phyloP scores from a whole-genome alignment of 148 eudicot species.

The Silene latifolia region DNA sequence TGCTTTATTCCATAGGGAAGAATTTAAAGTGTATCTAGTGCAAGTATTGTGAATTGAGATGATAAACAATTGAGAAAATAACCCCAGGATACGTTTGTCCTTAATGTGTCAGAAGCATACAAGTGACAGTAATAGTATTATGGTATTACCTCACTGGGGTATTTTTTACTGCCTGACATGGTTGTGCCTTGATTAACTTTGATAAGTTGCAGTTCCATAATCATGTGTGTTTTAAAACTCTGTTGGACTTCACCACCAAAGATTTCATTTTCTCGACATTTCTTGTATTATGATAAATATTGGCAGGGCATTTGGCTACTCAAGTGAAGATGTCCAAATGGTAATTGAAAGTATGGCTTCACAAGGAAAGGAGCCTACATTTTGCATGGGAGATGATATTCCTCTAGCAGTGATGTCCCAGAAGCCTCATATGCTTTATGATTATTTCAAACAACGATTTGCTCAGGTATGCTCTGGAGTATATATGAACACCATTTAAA shows the following conservation, averaged over 20 bases:
- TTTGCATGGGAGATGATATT: conserved; percentile 98
- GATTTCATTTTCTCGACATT: not conserved
- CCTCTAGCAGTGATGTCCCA: conserved; percentile 86
- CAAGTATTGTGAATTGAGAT: not conserved
- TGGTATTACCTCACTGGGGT: not conserved
- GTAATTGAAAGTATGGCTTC: conserved; percentile 96
- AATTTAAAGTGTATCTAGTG: not conserved
- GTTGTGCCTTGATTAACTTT: not conserved
- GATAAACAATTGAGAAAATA: not conserved
- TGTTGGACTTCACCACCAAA: not conserved
- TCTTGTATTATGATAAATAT: conserved; percentile 16
- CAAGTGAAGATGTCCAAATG: conserved; percentile 99
- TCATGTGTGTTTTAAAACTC: not conserved
- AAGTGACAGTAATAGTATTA: not conserved
- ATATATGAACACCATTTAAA: not conserved
- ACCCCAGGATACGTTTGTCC: not conserved
- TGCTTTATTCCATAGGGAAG: not conserved
- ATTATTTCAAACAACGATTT: conserved; percentile 97
- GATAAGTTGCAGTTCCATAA: not conserved
- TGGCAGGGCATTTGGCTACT: conserved; percentile 93
- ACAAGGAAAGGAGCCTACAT: conserved; percentile 98
- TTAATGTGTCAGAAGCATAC: not conserved
- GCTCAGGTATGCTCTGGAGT: conserved; percentile 63
- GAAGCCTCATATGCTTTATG: conserved; percentile 85
- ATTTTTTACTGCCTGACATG: not conserved